These are phyloP conservation scores for Solanum chiquidenum DNA, from an alignment of 257 asterid genomes.

Conservation along the genomic window DNA sequence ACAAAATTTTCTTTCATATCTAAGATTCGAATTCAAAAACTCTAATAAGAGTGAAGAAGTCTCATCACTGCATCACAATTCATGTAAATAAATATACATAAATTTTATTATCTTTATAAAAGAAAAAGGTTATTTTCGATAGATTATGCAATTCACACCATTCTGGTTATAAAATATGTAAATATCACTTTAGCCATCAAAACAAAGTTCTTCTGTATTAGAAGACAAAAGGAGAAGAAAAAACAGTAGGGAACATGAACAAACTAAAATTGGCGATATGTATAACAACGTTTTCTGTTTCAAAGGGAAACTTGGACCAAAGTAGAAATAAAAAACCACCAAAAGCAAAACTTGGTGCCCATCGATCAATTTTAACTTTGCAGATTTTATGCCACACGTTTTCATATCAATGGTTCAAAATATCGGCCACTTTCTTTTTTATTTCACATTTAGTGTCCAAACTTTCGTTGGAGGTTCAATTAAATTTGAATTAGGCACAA, in stretches of 20 bases:
- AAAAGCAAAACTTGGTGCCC: neutral
- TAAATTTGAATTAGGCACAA: too few species aligned
- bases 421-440: neutral
- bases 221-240: neutral
- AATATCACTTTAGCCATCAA: neutral
- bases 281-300: neutral
- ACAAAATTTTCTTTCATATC: too few species aligned
- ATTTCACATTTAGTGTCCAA: too few species aligned
- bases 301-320: neutral
- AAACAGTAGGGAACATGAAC: neutral
- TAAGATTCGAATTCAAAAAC: too few species aligned
- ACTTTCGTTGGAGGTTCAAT: fast-evolving
- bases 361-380: neutral
- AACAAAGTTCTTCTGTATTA: neutral
- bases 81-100: too few species aligned
- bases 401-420: neutral
- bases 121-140: neutral
- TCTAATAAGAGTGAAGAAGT: neutral
- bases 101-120: too few species aligned
- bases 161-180: neutral
- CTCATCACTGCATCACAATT: too few species aligned
- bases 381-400: neutral
- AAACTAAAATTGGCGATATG: neutral
- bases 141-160: neutral
- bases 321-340: neutral